Conservation (phyloP, 257 asterid species). For the Anisodus tanguticus region DNA sequence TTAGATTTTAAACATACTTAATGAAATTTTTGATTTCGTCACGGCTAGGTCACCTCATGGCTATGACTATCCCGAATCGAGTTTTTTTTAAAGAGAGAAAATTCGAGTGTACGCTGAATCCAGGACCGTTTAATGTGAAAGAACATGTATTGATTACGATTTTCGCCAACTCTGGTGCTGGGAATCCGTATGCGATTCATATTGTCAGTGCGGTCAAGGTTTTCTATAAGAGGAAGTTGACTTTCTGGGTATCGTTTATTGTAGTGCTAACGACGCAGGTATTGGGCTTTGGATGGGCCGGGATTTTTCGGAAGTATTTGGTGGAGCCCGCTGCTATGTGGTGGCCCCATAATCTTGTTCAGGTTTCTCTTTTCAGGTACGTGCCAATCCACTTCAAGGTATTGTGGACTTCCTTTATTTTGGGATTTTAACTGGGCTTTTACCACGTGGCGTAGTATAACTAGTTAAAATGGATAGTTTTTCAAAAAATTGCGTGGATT, state of each 20-base stretch:
- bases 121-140: constrained; percentile 26
- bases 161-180: constrained; percentile 31
- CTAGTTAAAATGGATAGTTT: too few relatives aligned
- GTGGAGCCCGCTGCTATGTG: constrained; percentile 36
- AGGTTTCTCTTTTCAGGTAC: constrained; percentile 31
- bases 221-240: constrained; percentile 20
- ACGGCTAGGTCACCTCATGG: constrained; percentile 7
- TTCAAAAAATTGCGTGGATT: too few relatives aligned
- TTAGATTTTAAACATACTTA: too few relatives aligned
- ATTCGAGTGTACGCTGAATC: constrained; percentile 26
- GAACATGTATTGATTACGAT: constrained; percentile 32
- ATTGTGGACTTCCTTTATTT: not conserved
- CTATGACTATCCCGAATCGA: constrained; percentile 17
- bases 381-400: not conserved
- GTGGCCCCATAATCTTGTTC: constrained; percentile 33
- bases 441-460: not conserved
- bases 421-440: not conserved
- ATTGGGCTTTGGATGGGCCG: constrained; percentile 36
- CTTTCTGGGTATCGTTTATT: constrained; percentile 24
- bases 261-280: constrained; percentile 32
- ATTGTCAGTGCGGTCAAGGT: constrained; percentile 29
- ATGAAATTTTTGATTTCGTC: too few relatives aligned
- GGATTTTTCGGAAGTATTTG: constrained; percentile 30
- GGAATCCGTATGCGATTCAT: constrained; percentile 30
- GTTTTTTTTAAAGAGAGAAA: constrained; percentile 8